Percentiles rank a stretch among this genome's conserved stretches.
These are phyloP conservation scores for Nadsonia fulvescens DNA, from an alignment of 805 yeast species.

Conservation along the genomic window DNA sequence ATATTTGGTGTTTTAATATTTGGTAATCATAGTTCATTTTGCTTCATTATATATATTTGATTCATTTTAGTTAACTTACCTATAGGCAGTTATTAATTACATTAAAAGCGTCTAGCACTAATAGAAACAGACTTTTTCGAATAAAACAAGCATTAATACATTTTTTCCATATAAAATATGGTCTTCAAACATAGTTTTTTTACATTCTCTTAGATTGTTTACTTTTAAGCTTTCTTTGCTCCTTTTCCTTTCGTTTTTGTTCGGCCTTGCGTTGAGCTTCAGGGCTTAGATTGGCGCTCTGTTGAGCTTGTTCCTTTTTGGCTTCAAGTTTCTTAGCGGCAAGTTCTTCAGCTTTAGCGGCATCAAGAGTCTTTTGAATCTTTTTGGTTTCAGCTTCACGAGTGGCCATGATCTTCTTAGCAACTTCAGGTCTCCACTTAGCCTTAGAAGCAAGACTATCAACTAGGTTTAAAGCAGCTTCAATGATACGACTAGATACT, in stretches of 20 bases:
- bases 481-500: constrained; percentile 31
- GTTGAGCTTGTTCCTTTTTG: constrained; percentile 39
- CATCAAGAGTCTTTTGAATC: constrained; percentile 51
- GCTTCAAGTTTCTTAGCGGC: constrained; percentile 44
- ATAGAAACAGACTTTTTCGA: too few relatives aligned
- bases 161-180: neutral
- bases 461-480: constrained; percentile 38
- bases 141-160: constrained; percentile 1
- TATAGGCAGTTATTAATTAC: too few relatives aligned
- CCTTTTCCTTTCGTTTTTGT: constrained; percentile 64
- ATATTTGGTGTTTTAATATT: constrained; percentile 64
- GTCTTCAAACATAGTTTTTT: neutral
- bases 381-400: constrained; percentile 61
- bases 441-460: constrained; percentile 37
- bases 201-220: constrained; percentile 10
- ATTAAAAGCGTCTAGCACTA: too few relatives aligned
- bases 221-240: constrained; percentile 42
- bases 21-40: too few relatives aligned
- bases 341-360: constrained; percentile 43
- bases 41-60: too few relatives aligned
- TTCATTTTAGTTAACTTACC: too few relatives aligned
- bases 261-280: constrained; percentile 68
- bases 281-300: constrained; percentile 47
- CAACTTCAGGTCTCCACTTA: constrained; percentile 45
- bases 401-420: constrained; percentile 56